Evolutionary conservation across 352 stramenopile genomes (phyloP), one percentile per base, ranked within the genome.

Genomic region (Globisporangium alternatum): DNA sequence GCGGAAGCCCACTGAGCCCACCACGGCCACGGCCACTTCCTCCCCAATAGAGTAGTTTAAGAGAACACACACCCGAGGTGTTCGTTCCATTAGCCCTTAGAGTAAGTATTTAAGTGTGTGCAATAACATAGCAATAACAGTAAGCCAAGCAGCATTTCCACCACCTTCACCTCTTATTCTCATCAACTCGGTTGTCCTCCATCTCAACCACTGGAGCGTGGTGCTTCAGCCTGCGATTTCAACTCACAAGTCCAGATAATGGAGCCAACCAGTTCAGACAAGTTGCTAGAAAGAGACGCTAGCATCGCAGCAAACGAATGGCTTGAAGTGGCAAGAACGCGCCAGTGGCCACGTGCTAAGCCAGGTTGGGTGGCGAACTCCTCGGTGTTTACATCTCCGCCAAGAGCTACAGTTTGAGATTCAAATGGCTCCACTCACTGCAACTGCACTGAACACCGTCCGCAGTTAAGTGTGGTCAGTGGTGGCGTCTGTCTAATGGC

Each of bases 221-320:
- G 3, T 12, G 19, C 22, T 44, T 10, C 30, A 45, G 37, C 15
- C 25, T 37, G 49, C 28, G 25, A 22, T 17, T 21, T 56, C 30
- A 35, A 39, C 49, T 25, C 13, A 39, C 49, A 49, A 22, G 53
- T 59, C 15, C 53, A 59, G 33, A 48, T 22, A 48, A 59, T 28
- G 33, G 21, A 59, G 53, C 53, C 53, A 48, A 47, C 15, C 17
- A 33, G 33, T 30, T 33, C 53, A 59, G 53, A 39, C 33, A 12
- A 39, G 33, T 39, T 39, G 33, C 33, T 39, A 12, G 33, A 39
- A 12, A 39, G 33, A 39, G 33, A 12, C 33, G 33, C 33, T 39
- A 39, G 10, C 10, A 39, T 7, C 15, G 21, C 49, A 56, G 15
- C 10, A 55, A 54, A 54, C 6, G 6, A 21, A 12, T 51, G n/a